Evolutionary conservation across 192 early-diverging fungal species (phyloP).

Genomic region (Paraglomus brasilianum): DNA sequence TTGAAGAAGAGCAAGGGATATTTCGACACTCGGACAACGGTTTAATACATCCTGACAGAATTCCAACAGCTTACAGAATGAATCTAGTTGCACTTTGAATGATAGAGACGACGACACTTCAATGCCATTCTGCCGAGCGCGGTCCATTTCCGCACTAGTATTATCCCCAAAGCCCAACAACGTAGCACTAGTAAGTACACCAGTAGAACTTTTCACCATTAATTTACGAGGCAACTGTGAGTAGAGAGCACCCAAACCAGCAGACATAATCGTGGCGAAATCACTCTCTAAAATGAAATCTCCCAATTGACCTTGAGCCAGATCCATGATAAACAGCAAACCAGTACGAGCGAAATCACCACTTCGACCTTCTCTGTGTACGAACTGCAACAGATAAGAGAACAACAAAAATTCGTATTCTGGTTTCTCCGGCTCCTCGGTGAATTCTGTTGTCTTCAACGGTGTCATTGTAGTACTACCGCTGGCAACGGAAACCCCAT

Average conservation of each 20-base stretch:
- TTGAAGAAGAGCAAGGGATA: conserved; percentile 56
- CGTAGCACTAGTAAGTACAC: conserved; percentile 40
- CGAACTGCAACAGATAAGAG: conserved; percentile 82
- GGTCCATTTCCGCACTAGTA: conserved; percentile 32
- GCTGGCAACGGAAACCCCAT: conserved; percentile 6
- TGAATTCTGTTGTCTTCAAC: conserved; percentile 49
- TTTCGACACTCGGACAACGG: conserved; percentile 66
- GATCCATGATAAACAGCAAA: conserved; percentile 80
- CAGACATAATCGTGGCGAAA: conserved; percentile 78
- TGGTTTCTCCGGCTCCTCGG: conserved; percentile 42
- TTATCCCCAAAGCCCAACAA: conserved; percentile 37
- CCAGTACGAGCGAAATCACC: conserved; percentile 88
- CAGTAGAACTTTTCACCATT: conserved; percentile 52
- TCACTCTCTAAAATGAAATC: conserved; percentile 80
- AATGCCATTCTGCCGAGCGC: conserved; percentile 42
- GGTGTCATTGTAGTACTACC: conserved; percentile 31
- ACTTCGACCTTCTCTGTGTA: conserved; percentile 84
- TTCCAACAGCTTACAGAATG: conserved; percentile 64
- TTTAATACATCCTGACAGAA: conserved; percentile 74
- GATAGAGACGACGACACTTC: conserved; percentile 57
- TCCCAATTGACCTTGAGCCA: conserved; percentile 72
- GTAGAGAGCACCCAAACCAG: conserved; percentile 85
- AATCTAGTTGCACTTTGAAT: conserved; percentile 67
- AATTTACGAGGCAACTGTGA: conserved; percentile 84
- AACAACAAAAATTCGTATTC: conserved; percentile 85